Conservation (phyloP, 2,329 filamentous ascomycete genomes). For the Conoideocrella luteorostrata region DNA sequence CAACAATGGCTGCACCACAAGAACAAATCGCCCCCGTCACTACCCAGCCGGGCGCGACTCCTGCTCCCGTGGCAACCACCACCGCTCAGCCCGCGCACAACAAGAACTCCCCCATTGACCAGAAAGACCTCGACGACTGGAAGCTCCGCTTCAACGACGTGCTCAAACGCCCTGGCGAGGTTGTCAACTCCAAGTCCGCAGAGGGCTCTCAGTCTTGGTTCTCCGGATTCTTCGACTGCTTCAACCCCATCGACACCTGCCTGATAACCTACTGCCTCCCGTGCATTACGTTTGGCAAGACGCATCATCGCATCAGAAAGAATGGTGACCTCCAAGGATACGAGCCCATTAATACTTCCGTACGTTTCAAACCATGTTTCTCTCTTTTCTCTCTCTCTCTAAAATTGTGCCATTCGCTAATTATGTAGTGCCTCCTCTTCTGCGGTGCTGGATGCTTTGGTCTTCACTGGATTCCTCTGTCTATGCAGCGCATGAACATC, state of each 20-base stretch:
- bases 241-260: slow-evolving; percentile 36
- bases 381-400: background rate
- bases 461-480: slow-evolving; percentile 35
- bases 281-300: slow-evolving; percentile 43
- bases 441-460: slow-evolving; percentile 33
- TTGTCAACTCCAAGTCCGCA: slow-evolving; percentile 36
- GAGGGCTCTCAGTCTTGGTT: slow-evolving; percentile 31
- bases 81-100: slow-evolving; percentile 6
- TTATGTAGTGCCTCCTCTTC: slow-evolving; percentile 34
- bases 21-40: background rate
- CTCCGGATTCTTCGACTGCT: slow-evolving; percentile 37
- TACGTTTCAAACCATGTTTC: slow-evolving; percentile 21
- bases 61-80: slow-evolving; percentile 12
- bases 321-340: slow-evolving; percentile 34
- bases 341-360: slow-evolving; percentile 40
- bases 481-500: slow-evolving; percentile 39
- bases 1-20: slow-evolving; percentile 2
- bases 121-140: slow-evolving; percentile 39
- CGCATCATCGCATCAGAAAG: slow-evolving; percentile 37
- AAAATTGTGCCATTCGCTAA: background rate
- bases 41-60: slow-evolving; percentile 24
- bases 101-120: slow-evolving; percentile 30
- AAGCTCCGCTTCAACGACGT: slow-evolving; percentile 37
- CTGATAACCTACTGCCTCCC: slow-evolving; percentile 39
- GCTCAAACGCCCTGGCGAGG: slow-evolving; percentile 33